Evolutionary conservation across 306 rosid species (phyloP), one percentile per base, ranked within the genome.

Genomic region (Chamaecrista fasciculata): DNA sequence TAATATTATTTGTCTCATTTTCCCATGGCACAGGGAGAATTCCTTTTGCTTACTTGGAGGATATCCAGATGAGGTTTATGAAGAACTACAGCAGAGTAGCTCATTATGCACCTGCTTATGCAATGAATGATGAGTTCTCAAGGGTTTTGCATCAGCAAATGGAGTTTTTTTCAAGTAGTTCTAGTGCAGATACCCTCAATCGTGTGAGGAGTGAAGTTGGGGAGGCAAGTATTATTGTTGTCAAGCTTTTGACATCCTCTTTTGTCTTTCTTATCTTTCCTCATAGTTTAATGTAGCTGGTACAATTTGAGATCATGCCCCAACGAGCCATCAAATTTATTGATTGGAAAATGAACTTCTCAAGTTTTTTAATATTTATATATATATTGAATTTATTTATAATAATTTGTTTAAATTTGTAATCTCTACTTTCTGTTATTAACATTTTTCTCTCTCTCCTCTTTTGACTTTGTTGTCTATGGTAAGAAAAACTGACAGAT

Each of bases 111-210:
- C 96, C 96, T 42, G 99, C 99, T 26, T 95, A 95, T 86, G 95
- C 99, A 33, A 95, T 95, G 99, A 95, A 95, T 52, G 99, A 95
- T 29, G 99, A 95, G 63, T 95, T 95, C 77, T 95, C 99, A 42
- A 87, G 99, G 80, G 99, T 95, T 53, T 76, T 95, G 75, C 99
- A 95, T 79, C 99, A 91, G 68, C 99, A 91, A 76, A 95, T 95
- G 99, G 99, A 95, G 76, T 95, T 85, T 42, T 95, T 89, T 78
- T 95, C 97, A 44, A 85, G 97, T 62, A 89, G 81, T 81, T 79
- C 95, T 8, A 85, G 82, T 64, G 92, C 82, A 1, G 99, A 95
- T 84, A 84, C 99, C 29, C 97, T 91, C 72, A 95, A 58, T 69
- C 96, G 97, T 44, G 92, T 91, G 65, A 85, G 96, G 80, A 86